A percentile compares a stretch with the other conserved stretches of the same genome.
Conservation (phyloP, 257 asterid genomes). For the Orobanche coerulescens region DNA sequence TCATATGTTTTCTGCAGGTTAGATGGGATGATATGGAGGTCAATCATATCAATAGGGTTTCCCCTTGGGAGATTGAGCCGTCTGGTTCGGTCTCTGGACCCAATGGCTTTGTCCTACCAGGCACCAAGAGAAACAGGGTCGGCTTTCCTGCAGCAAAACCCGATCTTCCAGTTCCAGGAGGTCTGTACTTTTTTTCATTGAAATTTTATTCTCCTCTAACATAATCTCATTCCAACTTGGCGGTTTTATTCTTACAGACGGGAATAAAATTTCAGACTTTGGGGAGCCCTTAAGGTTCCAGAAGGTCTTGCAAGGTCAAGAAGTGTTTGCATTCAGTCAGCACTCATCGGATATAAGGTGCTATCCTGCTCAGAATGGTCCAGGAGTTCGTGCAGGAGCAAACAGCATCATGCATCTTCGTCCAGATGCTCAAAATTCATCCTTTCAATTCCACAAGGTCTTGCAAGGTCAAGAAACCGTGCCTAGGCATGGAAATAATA, state of each 20-base stretch:
- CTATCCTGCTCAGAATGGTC: conserved; percentile 33
- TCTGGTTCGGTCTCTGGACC: conserved; percentile 54
- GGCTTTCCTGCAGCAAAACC: conserved; percentile 45
- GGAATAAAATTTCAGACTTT: conserved; percentile 53
- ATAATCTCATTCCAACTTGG: not conserved
- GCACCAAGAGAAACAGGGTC: conserved; percentile 71
- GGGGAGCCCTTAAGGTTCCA: conserved; percentile 80
- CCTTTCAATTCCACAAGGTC: conserved; percentile 77
- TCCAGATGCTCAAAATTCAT: conserved; percentile 31
- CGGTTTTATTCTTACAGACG: conserved; percentile 57
- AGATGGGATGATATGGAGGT: conserved; percentile 92
- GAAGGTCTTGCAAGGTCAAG: conserved; percentile 99
- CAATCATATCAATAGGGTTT: conserved; percentile 64
- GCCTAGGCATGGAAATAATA: conserved; percentile 34
- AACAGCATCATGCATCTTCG: conserved; percentile 28
- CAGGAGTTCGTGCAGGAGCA: conserved; percentile 31
- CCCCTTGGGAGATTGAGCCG: conserved; percentile 98
- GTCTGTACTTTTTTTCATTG: conserved; percentile 21
- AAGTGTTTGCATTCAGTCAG: conserved; percentile 54
- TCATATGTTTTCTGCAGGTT: conserved; percentile 44
- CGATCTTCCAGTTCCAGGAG: conserved; percentile 51
- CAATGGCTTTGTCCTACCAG: conserved; percentile 49
- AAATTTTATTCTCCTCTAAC: not conserved
- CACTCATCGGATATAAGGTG: conserved; percentile 41
- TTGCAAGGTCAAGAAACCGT: conserved; percentile 98